A percentile compares a stretch with the other conserved stretches of the same genome.
phyloP scores from a whole-genome alignment of 2,329 filamentous ascomycete species.

The Fulvia fulva region DNA sequence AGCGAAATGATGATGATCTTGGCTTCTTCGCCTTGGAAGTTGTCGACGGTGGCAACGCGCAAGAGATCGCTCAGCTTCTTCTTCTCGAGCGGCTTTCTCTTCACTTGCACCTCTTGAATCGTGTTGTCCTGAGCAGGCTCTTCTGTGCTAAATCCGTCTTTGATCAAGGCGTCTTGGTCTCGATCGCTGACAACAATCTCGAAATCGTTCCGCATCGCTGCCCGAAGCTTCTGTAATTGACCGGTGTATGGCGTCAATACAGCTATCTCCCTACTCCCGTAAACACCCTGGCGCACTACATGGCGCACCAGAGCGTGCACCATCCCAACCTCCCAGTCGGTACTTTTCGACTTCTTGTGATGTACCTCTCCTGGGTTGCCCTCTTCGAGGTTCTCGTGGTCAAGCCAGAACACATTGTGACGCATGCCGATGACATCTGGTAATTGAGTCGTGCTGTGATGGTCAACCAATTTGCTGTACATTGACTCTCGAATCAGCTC shows the following conservation, averaged over 20 bases:
- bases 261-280: conserved; percentile 60
- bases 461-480: conserved; percentile 56
- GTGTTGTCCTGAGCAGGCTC: conserved; percentile 18
- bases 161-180: conserved; percentile 10
- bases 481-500: conserved; percentile 54
- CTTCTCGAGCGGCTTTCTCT: conserved; percentile 32
- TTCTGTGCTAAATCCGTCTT: too few relatives aligned
- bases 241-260: conserved; percentile 65
- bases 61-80: conserved; percentile 10
- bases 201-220: conserved; percentile 1
- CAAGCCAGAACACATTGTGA: conserved; percentile 56
- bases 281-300: conserved; percentile 60
- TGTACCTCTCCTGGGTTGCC: too few relatives aligned
- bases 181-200: conserved; percentile 58
- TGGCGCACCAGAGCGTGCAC: conserved; percentile 60
- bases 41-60: conserved; percentile 47
- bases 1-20: conserved; percentile 68
- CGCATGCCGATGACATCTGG: conserved; percentile 49
- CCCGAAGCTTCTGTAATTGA: conserved; percentile 52
- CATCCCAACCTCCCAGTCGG: conserved; percentile 62
- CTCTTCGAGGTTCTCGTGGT: conserved; percentile 53
- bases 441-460: conserved; percentile 15
- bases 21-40: conserved; percentile 75
- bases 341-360: too few relatives aligned
- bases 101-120: conserved; percentile 1